phyloP scores from a whole-genome alignment of 305 asterid species.

The Fraxinus albicans region DNA sequence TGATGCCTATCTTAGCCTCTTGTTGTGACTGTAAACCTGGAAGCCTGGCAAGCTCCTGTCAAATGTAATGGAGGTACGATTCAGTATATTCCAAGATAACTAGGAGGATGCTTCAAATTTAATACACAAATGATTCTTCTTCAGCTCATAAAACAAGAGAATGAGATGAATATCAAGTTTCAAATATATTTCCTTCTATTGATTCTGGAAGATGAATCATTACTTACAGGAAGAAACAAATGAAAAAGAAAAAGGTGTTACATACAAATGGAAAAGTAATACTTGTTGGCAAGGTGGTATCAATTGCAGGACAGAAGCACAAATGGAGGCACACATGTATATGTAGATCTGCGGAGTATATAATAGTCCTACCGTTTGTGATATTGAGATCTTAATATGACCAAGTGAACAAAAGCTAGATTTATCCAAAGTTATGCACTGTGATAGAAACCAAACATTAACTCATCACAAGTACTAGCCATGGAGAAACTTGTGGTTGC shows the following conservation, averaged over 20 bases:
- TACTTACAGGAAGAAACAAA: not conserved
- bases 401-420: not conserved
- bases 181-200: not conserved
- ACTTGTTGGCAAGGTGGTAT: not conserved
- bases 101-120: not conserved
- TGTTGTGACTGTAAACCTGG: slow-evolving; percentile 45
- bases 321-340: not conserved
- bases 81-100: slow-evolving; percentile 3
- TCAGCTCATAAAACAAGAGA: not conserved
- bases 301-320: not conserved
- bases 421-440: not conserved
- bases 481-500: not conserved
- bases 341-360: not conserved
- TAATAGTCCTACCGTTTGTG: not conserved
- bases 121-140: not conserved
- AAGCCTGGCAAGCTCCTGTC: slow-evolving; percentile 50
- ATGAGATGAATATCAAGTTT: not conserved
- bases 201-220: not conserved
- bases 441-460: not conserved
- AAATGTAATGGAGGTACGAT: slow-evolving; percentile 14
- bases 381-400: not conserved
- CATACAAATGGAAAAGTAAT: not conserved
- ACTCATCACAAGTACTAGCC: not conserved
- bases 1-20: slow-evolving; percentile 52
- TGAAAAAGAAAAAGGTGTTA: not conserved